Conservation (phyloP, 1,284 basidiomycete species). For the Cryptococcus sp. region DNA sequence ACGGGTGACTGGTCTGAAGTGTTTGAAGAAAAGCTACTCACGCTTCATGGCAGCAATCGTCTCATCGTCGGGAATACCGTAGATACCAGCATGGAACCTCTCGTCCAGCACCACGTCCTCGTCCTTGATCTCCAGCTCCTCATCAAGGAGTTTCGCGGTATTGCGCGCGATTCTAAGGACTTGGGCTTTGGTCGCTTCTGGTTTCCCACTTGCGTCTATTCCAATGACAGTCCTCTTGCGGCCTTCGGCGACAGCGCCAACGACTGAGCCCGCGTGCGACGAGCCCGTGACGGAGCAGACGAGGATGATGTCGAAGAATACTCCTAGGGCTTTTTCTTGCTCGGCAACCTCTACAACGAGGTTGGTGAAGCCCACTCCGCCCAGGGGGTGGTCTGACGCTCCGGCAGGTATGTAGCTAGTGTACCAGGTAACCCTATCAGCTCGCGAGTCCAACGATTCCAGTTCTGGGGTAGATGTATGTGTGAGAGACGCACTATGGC, state of each 20-base stretch:
- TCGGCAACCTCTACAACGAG: conserved; percentile 38
- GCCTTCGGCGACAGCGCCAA: conserved; percentile 39
- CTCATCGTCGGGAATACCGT: conserved; percentile 36
- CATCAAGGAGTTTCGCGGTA: conserved; percentile 31
- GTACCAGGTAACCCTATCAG: not conserved
- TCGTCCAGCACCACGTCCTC: conserved; percentile 36
- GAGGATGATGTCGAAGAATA: conserved; percentile 42
- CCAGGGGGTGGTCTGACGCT: conserved; percentile 39
- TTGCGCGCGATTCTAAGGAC: conserved; percentile 33
- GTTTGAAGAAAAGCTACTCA: conserved; percentile 11
- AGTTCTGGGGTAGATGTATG: not conserved
- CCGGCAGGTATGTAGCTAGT: conserved; percentile 39
- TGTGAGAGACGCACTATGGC: conserved; percentile 30
- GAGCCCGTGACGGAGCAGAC: conserved; percentile 44
- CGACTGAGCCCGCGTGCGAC: conserved; percentile 37
- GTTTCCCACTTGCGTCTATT: conserved; percentile 42
- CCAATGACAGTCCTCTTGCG: conserved; percentile 38
- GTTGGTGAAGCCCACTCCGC: conserved; percentile 37
- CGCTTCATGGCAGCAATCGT: conserved; percentile 39
- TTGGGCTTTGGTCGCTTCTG: conserved; percentile 31
- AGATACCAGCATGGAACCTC: conserved; percentile 40
- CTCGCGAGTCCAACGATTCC: not conserved
- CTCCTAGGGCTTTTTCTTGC: conserved; percentile 34
- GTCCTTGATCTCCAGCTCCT: conserved; percentile 28
- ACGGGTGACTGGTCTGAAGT: no score